Evolutionary conservation across 1,139 yeast species (phyloP).

Genomic region (Yamadazyma jaroonii): DNA sequence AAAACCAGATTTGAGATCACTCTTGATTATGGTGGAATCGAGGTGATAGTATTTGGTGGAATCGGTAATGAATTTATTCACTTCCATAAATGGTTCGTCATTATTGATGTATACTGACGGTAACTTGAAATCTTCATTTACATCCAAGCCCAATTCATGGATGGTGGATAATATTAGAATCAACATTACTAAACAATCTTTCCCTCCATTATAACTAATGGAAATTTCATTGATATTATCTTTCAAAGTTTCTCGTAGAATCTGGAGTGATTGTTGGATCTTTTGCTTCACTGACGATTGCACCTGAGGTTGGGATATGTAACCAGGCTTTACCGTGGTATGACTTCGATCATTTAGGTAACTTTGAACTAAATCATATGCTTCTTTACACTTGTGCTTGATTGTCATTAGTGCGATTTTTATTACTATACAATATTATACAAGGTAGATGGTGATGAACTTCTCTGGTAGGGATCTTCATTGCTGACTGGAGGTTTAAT

Average conservation of each 20-base stretch:
- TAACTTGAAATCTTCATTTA: constrained; percentile 35
- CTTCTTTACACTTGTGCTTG: constrained; percentile 28
- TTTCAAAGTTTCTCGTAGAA: constrained; percentile 29
- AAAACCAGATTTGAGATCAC: constrained; percentile 64
- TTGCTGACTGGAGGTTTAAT: too few species aligned
- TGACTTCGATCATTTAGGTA: constrained; percentile 28
- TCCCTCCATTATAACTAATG: constrained; percentile 85
- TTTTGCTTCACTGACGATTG: constrained; percentile 29
- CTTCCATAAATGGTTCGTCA: constrained; percentile 63
- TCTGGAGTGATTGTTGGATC: constrained; percentile 27
- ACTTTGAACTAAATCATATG: constrained; percentile 30
- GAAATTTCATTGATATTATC: constrained; percentile 55
- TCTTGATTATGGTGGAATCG: constrained; percentile 43
- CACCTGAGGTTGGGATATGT: constrained; percentile 20
- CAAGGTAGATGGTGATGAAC: too few species aligned
- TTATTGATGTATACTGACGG: constrained; percentile 70
- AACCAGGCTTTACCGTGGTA: constrained; percentile 15
- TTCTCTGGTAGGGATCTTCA: too few species aligned
- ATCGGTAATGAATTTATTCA: constrained; percentile 42
- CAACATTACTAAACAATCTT: constrained; percentile 84
- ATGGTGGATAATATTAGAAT: constrained; percentile 61
- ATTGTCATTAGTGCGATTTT: constrained; percentile 13
- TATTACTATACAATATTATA: too few species aligned
- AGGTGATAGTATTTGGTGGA: constrained; percentile 45
- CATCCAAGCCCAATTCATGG: constrained; percentile 22